Evolutionary conservation across 306 rosid genomes (phyloP), one percentile per base, ranked within the genome.

Genomic region (Trifolium pratense): DNA sequence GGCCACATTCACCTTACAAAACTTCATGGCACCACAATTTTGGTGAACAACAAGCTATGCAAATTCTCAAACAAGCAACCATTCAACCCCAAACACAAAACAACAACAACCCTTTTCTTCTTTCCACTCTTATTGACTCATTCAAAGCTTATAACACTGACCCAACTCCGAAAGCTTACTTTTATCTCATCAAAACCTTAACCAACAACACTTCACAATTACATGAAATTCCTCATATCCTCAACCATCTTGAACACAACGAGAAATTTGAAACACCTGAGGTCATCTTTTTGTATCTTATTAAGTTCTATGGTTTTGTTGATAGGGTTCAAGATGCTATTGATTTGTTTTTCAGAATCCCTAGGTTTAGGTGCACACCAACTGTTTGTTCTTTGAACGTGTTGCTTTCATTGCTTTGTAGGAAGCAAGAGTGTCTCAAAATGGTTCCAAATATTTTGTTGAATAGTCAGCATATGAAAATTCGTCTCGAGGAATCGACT

Each of bases 131-230:
- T 53, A 10, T 86, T 37, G 17, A 75, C 76, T 91, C 93, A 15
- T 91, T 89, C 84, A 82, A 53, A 53, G 60, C 89, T 6, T 89
- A 85, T 65, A 31, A 71, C 82, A 77, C 81, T 53, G 76, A 87
- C 42, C 97, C 96, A 76, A 86, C 87, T 9, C 92, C 93, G 26
- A 84, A 80, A 56, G 96, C 96, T 70, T 93, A 89, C 84, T 66
- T 31, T 73, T 87, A 85, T 74, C 65, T 91, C 82, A 11, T 93
- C 77, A 85, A 87, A 82, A 79, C 83, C 80, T 70, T 93, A 3
- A 70, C 80, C 49, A 39, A 56, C 31, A 56, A 21, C 53, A 61
- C 77, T 51, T 81, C 89, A 23, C 85, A 84, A 2, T 69, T 89
- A 17, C 77, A 78, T 55, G 84, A 80, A 61, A 85, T 89, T 59